These are phyloP conservation scores for Phialemonium atrogriseum DNA, from an alignment of 2,329 filamentous ascomycete genomes.

Conservation along the genomic window DNA sequence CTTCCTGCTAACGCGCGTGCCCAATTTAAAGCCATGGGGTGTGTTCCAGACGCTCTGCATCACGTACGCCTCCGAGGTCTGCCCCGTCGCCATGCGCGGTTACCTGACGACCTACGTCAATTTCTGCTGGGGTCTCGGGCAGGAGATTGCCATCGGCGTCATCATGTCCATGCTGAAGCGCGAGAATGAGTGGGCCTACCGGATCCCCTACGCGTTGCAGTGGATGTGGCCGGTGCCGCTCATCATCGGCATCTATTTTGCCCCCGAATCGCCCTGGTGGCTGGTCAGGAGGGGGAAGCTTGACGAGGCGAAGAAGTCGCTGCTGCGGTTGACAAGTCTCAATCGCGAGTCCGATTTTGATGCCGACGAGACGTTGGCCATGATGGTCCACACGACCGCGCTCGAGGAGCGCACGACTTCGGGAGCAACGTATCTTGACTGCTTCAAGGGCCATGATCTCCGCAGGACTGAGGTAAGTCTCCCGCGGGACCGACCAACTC, in stretches of 20 bases:
- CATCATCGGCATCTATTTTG: conserved; percentile 54
- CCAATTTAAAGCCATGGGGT: conserved; percentile 17
- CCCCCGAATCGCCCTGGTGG: conserved; percentile 65
- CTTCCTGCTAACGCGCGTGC: neutral
- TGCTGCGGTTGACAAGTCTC: conserved; percentile 55
- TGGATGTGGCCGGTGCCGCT: conserved; percentile 68
- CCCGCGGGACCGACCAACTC: no score
- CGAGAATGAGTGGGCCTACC: conserved; percentile 52
- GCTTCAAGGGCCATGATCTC: conserved; percentile 35
- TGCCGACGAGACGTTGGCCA: conserved; percentile 15
- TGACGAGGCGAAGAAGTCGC: conserved; percentile 55
- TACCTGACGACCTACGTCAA: conserved; percentile 43
- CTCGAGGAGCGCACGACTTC: conserved; percentile 29
- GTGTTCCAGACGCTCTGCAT: conserved; percentile 27
- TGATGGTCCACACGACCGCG: conserved; percentile 25
- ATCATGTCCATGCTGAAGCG: conserved; percentile 57
- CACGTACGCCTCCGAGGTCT: conserved; percentile 28
- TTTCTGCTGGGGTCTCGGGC: conserved; percentile 68
- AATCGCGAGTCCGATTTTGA: conserved; percentile 44
- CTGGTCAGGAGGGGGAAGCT: conserved; percentile 56
- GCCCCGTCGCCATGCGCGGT: conserved; percentile 28
- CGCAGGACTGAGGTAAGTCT: conserved; percentile 36
- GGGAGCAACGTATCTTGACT: conserved; percentile 36
- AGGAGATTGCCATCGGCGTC: conserved; percentile 61
- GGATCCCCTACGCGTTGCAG: conserved; percentile 62